These are phyloP conservation scores for Paramecium sexaurelia DNA, from an alignment of 73 alveolate genomes.

Conservation along the genomic window DNA sequence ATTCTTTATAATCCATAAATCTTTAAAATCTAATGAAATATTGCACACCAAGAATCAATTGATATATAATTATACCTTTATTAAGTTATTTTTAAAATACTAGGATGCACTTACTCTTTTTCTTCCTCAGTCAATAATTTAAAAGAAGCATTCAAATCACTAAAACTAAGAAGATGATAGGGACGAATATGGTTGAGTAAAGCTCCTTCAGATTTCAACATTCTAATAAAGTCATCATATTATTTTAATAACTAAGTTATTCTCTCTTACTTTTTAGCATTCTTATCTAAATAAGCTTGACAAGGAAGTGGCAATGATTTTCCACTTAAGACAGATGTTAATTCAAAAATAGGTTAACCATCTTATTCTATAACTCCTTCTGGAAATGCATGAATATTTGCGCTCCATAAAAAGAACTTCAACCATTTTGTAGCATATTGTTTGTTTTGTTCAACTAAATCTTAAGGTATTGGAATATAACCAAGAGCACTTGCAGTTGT, in stretches of 20 bases:
- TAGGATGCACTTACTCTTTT: conserved; percentile 64
- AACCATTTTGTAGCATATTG: conserved; percentile 92
- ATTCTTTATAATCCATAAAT: conserved; percentile 93
- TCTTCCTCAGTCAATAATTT: conserved; percentile 43
- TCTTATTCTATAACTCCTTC: conserved; percentile 90
- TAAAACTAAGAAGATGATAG: conserved; percentile 86
- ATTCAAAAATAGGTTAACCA: conserved; percentile 92
- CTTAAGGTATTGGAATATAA: conserved; percentile 89
- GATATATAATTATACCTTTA: conserved; percentile 89
- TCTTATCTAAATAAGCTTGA: conserved; percentile 74
- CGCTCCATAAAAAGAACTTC: conserved; percentile 80
- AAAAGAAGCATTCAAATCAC: conserved; percentile 75
- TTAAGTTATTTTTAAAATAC: conserved; percentile 21
- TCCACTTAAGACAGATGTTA: conserved; percentile 87
- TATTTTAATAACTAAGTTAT: conserved; percentile 72
- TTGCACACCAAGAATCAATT: conserved; percentile 94
- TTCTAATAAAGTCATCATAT: conserved; percentile 93
- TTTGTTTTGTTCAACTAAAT: conserved; percentile 89
- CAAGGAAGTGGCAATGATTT: conserved; percentile 94
- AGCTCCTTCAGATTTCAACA: conserved; percentile 96
- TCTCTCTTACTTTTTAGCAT: conserved; percentile 85
- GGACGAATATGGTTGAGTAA: conserved; percentile 95
- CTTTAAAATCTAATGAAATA: conserved; percentile 90
- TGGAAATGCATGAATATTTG: conserved; percentile 91
- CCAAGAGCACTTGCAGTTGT: conserved; percentile 93